phyloP scores from a whole-genome alignment of 1,284 basidiomycete species.

The Marasmius oreades region DNA sequence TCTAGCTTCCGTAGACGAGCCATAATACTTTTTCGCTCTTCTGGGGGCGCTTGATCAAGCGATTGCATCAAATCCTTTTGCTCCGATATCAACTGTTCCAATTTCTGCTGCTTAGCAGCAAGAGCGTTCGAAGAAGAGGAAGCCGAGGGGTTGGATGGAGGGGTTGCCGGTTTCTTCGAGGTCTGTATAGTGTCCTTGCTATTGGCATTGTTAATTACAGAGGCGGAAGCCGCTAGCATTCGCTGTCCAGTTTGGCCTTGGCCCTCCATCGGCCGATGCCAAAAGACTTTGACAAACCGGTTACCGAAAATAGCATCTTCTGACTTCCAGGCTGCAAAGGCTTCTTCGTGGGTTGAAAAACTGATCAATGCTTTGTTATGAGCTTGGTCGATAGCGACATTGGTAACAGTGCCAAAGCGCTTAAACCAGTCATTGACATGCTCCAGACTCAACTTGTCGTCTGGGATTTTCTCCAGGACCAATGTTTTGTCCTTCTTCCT shows the following conservation, averaged over 20 bases:
- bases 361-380: conserved; percentile 82
- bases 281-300: conserved; percentile 92
- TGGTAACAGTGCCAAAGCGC: conserved; percentile 90
- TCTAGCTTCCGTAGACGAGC: conserved; percentile 73
- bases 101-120: conserved; percentile 69
- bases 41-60: conserved; percentile 56
- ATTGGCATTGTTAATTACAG: conserved; percentile 64
- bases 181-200: conserved; percentile 23
- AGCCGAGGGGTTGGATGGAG: conserved; percentile 17
- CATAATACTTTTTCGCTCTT: conserved; percentile 84
- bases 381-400: conserved; percentile 82
- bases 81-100: conserved; percentile 85
- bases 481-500: conserved; percentile 79
- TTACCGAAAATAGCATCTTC: conserved; percentile 94
- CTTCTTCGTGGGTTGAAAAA: conserved; percentile 84
- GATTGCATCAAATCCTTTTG: conserved; percentile 85
- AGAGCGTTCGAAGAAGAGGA: conserved; percentile 30
- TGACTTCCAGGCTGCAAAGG: conserved; percentile 85
- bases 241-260: conserved; percentile 75
- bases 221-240: conserved; percentile 75
- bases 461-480: conserved; percentile 92
- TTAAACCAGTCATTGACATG: conserved; percentile 89
- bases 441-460: conserved; percentile 74
- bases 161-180: conserved; percentile 22
- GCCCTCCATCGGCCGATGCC: conserved; percentile 89